phyloP scores from a whole-genome alignment of 2,329 filamentous ascomycete genomes.

The Aspergillus tubingensis region DNA sequence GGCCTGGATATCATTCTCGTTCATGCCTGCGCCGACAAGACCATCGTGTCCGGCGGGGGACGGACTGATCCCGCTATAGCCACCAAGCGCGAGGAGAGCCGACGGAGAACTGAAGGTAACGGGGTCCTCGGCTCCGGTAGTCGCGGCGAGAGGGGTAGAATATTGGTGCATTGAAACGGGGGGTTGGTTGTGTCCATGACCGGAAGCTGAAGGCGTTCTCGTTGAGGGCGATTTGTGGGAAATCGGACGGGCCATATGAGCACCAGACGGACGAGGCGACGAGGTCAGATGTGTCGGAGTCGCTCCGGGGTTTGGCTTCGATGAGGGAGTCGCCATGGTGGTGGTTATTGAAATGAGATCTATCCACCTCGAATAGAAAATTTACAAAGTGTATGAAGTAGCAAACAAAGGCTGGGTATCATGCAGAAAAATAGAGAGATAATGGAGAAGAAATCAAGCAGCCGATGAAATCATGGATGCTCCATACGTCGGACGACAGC shows the following conservation, averaged over 20 bases:
- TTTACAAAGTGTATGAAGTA: background rate
- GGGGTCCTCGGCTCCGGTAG: slow-evolving; percentile 42
- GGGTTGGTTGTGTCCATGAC: slow-evolving; percentile 37
- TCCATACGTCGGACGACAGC: slow-evolving; percentile 6
- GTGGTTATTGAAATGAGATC: background rate
- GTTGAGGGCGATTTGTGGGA: slow-evolving; percentile 50
- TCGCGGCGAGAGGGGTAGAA: slow-evolving; percentile 45
- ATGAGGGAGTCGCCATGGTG: slow-evolving; percentile 49
- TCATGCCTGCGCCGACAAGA: slow-evolving; percentile 39
- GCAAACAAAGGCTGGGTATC: background rate
- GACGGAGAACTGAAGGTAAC: slow-evolving; percentile 49
- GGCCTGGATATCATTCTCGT: slow-evolving; percentile 42
- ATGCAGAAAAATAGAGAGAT: background rate
- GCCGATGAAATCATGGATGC: background rate
- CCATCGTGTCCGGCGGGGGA: slow-evolving; percentile 42
- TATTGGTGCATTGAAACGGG: slow-evolving; percentile 45
- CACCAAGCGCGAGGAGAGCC: slow-evolving; percentile 47
- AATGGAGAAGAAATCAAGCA: slow-evolving; percentile 1
- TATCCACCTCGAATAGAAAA: background rate
- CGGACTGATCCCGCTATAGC: slow-evolving; percentile 44
- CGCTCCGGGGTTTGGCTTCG: slow-evolving; percentile 44
- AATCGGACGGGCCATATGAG: slow-evolving; percentile 42
- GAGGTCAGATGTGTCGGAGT: slow-evolving; percentile 48
- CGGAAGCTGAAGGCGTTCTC: slow-evolving; percentile 46
- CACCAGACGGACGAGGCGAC: slow-evolving; percentile 46